phyloP scores from a whole-genome alignment of 768 basidiomycete genomes.

The Termitomyces sp. region DNA sequence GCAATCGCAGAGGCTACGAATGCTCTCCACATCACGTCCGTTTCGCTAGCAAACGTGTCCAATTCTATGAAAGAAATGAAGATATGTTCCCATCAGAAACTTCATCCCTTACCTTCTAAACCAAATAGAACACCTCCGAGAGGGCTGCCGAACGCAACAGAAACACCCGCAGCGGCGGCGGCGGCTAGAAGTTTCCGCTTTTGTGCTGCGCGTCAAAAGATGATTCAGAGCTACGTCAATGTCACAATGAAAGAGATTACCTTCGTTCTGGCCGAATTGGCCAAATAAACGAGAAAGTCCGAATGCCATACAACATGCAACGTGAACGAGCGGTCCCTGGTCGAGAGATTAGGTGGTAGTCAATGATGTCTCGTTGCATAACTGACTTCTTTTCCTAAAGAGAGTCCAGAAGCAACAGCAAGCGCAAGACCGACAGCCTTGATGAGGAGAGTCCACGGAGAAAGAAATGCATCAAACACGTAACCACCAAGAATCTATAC shows the following conservation, averaged over 20 bases:
- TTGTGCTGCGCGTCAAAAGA: constrained; percentile 41
- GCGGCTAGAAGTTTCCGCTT: constrained; percentile 79
- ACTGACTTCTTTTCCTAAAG: constrained; percentile 75
- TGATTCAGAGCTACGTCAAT: neutral
- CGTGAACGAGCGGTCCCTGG: constrained; percentile 81
- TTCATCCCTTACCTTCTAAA: constrained; percentile 49
- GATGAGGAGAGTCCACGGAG: constrained; percentile 80
- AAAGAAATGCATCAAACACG: constrained; percentile 83
- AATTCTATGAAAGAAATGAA: constrained; percentile 35
- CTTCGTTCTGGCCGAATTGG: constrained; percentile 76
- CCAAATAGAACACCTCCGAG: constrained; percentile 84
- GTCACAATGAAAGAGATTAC: constrained; percentile 25
- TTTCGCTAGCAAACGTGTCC: constrained; percentile 63
- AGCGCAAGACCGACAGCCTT: constrained; percentile 82
- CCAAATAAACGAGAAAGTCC: constrained; percentile 60
- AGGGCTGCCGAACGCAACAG: constrained; percentile 85
- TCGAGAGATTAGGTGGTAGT: neutral
- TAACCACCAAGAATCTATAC: constrained; percentile 74
- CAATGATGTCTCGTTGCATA: constrained; percentile 8
- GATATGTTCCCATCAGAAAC: neutral
- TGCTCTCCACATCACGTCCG: constrained; percentile 80
- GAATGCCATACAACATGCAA: constrained; percentile 78
- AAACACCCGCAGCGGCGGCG: constrained; percentile 81
- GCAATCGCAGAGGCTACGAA: constrained; percentile 89
- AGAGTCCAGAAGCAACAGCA: constrained; percentile 80